Percentiles rank a stretch among this genome's conserved stretches.
These are phyloP conservation scores for Xylariaceae sp. DNA, from an alignment of 2,329 filamentous ascomycete species.

Conservation along the genomic window DNA sequence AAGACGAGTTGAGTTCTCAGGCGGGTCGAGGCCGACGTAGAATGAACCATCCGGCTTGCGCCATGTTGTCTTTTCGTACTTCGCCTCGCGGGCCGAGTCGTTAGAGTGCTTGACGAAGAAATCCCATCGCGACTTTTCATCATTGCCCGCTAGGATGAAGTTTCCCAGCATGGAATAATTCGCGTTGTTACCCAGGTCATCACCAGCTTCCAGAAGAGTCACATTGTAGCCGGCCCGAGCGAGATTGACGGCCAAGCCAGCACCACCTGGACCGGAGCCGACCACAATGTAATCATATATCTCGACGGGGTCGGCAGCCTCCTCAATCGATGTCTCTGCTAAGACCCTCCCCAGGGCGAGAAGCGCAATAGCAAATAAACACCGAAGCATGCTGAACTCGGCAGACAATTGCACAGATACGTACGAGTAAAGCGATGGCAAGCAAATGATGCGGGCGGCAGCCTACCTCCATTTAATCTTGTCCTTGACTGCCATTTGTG, in stretches of 20 bases:
- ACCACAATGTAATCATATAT: constrained; percentile 44
- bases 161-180: constrained; percentile 28
- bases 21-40: constrained; percentile 31
- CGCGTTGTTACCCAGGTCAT: constrained; percentile 38
- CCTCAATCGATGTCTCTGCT: constrained; percentile 11
- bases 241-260: constrained; percentile 49
- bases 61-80: constrained; percentile 30
- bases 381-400: constrained; percentile 17
- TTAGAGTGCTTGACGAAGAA: constrained; percentile 54
- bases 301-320: constrained; percentile 6
- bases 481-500: background rate
- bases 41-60: constrained; percentile 27
- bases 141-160: constrained; percentile 38
- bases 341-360: constrained; percentile 1
- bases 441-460: background rate
- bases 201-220: constrained; percentile 53
- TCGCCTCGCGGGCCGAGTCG: constrained; percentile 49
- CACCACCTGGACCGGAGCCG: constrained; percentile 52
- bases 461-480: constrained; percentile 11
- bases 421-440: background rate
- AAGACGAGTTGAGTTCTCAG: constrained; percentile 28
- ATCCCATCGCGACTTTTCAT: constrained; percentile 46
- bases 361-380: constrained; percentile 16
- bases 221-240: constrained; percentile 51
- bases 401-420: background rate